These are phyloP conservation scores for Echria macrotheca DNA, from an alignment of 495 filamentous ascomycete species.

Conservation along the genomic window DNA sequence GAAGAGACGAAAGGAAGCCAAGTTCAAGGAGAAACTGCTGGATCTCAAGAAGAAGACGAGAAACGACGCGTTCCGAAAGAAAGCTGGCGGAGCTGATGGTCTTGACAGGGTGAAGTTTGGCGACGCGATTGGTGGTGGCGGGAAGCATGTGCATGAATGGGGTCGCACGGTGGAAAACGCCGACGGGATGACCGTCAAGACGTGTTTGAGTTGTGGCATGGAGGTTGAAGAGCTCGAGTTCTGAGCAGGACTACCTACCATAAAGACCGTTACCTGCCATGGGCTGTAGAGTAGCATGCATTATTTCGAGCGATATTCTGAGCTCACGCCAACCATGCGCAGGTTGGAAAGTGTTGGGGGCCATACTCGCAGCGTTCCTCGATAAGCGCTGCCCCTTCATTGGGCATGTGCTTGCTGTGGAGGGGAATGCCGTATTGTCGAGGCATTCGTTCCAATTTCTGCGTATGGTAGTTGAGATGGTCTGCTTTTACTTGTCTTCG, in stretches of 20 bases:
- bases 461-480: too few relatives aligned
- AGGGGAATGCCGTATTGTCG: too few relatives aligned
- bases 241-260: constrained; percentile 29
- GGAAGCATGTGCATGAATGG: constrained; percentile 91
- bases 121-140: constrained; percentile 58
- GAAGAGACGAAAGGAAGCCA: constrained; percentile 82
- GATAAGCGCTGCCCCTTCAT: too few relatives aligned
- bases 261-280: not conserved
- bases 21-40: constrained; percentile 81
- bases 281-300: too few relatives aligned
- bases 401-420: too few relatives aligned
- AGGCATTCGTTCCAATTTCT: too few relatives aligned
- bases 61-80: constrained; percentile 78
- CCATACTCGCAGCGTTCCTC: too few relatives aligned
- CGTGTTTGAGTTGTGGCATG: constrained; percentile 86
- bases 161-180: constrained; percentile 71
- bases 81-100: constrained; percentile 35
- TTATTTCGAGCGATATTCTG: too few relatives aligned
- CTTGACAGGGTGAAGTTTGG: constrained; percentile 55
- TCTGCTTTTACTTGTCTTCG: too few relatives aligned
- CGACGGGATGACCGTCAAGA: constrained; percentile 77
- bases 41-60: constrained; percentile 91
- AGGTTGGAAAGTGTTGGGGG: too few relatives aligned
- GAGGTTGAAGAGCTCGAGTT: constrained; percentile 95
- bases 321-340: too few relatives aligned